Evolutionary conservation across 768 basidiomycete species (phyloP).

Genomic region (Mycena vulgaris): DNA sequence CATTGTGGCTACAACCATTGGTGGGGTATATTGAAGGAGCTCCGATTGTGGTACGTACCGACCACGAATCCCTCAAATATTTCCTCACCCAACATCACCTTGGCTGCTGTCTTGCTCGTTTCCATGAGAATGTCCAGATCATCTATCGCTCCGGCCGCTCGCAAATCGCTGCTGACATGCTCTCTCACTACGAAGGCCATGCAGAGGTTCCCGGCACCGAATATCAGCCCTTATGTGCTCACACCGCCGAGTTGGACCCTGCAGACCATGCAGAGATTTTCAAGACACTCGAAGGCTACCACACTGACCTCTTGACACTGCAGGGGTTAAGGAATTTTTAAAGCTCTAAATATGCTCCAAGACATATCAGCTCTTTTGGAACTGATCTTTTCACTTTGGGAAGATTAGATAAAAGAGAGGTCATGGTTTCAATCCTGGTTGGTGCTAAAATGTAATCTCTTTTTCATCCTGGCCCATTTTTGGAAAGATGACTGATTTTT

Average conservation of each 20-base stretch:
- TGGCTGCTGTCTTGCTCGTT: constrained; percentile 40
- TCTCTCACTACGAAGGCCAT: constrained; percentile 37
- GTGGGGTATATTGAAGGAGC: no score
- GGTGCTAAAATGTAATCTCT: no score
- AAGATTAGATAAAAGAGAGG: no score
- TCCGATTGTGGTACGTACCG: no score
- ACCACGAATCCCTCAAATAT: constrained; percentile 41
- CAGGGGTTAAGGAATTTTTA: no score
- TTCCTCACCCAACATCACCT: constrained; percentile 40
- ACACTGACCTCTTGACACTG: constrained; percentile 1
- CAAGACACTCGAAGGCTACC: constrained; percentile 14
- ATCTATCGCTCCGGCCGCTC: constrained; percentile 35
- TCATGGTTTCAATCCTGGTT: no score
- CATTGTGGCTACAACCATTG: no score
- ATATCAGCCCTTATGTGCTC: constrained; percentile 33
- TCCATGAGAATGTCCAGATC: constrained; percentile 38
- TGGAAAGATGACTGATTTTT: no score
- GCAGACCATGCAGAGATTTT: constrained; percentile 12
- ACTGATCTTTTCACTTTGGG: no score
- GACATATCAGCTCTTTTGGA: no score
- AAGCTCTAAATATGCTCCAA: no score
- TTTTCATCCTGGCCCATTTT: no score
- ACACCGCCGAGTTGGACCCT: constrained; percentile 25
- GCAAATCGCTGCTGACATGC: constrained; percentile 39
- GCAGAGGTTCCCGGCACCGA: constrained; percentile 34